These are phyloP conservation scores for Mollisia scopiformis DNA, from an alignment of 2,329 filamentous ascomycete genomes.

Conservation along the genomic window DNA sequence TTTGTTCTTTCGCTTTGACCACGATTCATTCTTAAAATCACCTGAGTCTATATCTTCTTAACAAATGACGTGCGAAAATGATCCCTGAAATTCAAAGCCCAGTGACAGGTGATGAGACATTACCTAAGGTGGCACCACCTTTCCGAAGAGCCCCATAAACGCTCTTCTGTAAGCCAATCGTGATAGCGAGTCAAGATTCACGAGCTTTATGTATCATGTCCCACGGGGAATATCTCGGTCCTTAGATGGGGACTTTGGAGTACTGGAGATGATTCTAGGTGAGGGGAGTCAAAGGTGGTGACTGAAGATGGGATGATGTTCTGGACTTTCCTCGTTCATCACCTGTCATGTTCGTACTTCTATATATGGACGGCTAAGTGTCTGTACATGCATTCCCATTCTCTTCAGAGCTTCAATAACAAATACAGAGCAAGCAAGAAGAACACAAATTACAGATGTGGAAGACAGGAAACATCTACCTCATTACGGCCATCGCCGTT, in stretches of 20 bases:
- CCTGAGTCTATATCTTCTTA: background rate
- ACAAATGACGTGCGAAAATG: background rate
- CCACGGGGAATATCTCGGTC: background rate
- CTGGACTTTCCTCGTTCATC: background rate
- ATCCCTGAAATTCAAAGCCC: background rate
- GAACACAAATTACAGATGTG: slow-evolving; percentile 17
- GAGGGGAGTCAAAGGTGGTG: background rate
- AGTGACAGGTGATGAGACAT: background rate
- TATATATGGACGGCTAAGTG: background rate
- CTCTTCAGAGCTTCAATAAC: background rate
- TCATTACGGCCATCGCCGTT: slow-evolving; percentile 29
- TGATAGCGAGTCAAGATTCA: background rate
- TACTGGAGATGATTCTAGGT: background rate
- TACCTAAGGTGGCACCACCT: background rate
- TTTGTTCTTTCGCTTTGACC: too few species aligned
- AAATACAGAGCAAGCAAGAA: too few species aligned
- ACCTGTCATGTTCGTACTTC: background rate
- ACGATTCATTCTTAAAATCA: background rate
- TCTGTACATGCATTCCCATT: background rate
- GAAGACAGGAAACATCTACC: slow-evolving; percentile 26
- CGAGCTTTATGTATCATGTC: background rate
- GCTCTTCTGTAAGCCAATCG: background rate
- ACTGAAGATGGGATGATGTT: background rate
- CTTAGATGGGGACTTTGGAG: background rate
- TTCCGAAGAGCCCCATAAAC: background rate